These are phyloP conservation scores for Clarireedia sp. DNA, from an alignment of 2,329 filamentous ascomycete genomes.

Conservation along the genomic window DNA sequence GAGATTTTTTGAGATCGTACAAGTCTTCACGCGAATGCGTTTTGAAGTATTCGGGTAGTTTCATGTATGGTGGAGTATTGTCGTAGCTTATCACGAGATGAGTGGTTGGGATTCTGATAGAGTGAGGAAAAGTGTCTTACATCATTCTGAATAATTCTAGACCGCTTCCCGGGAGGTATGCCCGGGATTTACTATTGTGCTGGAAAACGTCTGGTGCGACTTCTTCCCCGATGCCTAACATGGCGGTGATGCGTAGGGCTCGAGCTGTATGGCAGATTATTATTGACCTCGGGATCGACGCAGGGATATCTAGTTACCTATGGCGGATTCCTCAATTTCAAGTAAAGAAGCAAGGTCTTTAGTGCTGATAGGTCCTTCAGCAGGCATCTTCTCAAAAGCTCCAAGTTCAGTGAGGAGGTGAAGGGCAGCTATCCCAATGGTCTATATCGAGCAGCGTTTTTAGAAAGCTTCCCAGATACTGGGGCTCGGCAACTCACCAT, in stretches of 20 bases:
- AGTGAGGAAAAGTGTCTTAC: neutral
- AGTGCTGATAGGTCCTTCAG: slow-evolving; percentile 21
- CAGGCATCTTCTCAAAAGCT: slow-evolving; percentile 25
- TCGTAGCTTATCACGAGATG: neutral
- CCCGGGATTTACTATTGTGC: neutral
- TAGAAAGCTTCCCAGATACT: neutral
- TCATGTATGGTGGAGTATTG: neutral
- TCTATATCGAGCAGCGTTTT: neutral
- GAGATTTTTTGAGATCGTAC: neutral
- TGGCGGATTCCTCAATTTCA: neutral
- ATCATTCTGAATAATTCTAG: neutral
- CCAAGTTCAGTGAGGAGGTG: neutral
- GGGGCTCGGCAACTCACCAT: slow-evolving; percentile 9
- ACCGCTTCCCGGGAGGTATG: neutral
- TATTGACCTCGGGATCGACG: too few relatives aligned
- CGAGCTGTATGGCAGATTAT: neutral
- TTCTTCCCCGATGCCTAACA: neutral
- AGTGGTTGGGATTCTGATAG: neutral
- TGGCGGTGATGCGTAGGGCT: neutral
- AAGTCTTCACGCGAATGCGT: neutral
- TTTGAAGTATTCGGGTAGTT: neutral
- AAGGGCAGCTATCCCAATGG: neutral
- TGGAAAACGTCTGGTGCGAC: neutral
- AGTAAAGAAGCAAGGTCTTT: slow-evolving; percentile 16
- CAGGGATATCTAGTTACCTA: neutral